These are phyloP conservation scores for Patellaria atrata DNA, from an alignment of 495 filamentous ascomycete genomes.

Conservation along the genomic window DNA sequence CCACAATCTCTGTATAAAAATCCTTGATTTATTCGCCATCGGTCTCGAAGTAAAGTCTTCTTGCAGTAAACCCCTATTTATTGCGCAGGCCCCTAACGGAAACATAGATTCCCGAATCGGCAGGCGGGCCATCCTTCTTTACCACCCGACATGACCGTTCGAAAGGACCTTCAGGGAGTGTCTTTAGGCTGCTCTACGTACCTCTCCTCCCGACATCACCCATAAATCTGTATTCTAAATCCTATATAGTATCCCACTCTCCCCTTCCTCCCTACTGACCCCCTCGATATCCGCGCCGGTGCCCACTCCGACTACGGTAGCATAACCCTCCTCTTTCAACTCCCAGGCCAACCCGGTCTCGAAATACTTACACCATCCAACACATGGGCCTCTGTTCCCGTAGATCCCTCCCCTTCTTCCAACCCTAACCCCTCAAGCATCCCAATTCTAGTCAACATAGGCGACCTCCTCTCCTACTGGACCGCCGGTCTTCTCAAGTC, in stretches of 20 bases:
- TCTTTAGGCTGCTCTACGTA: constrained; percentile 63
- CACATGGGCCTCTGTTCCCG: constrained; percentile 48
- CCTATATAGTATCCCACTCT: constrained; percentile 35
- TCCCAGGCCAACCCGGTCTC: constrained; percentile 66
- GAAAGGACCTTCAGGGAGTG: constrained; percentile 49
- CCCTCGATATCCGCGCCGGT: constrained; percentile 45
- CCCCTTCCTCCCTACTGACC: constrained; percentile 23
- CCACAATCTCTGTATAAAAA: constrained; percentile 53
- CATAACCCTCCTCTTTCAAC: constrained; percentile 63
- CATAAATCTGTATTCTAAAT: background rate
- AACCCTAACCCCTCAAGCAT: constrained; percentile 1
- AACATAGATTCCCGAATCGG: constrained; percentile 28
- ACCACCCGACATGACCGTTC: constrained; percentile 49
- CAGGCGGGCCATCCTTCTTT: constrained; percentile 54
- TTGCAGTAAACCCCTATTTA: background rate
- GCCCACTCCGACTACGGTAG: constrained; percentile 55
- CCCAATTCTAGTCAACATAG: constrained; percentile 85
- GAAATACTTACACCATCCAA: constrained; percentile 55
- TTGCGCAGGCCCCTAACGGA: background rate
- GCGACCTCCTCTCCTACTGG: constrained; percentile 84
- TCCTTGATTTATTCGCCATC: constrained; percentile 61
- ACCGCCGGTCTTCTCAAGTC: constrained; percentile 70
- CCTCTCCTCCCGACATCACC: background rate
- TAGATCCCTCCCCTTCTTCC: constrained; percentile 29
- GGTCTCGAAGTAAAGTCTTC: constrained; percentile 44